Base-by-base conservation (phyloP, 768 basidiomycete species). In the Phlegmacium glaucopus region DNA sequence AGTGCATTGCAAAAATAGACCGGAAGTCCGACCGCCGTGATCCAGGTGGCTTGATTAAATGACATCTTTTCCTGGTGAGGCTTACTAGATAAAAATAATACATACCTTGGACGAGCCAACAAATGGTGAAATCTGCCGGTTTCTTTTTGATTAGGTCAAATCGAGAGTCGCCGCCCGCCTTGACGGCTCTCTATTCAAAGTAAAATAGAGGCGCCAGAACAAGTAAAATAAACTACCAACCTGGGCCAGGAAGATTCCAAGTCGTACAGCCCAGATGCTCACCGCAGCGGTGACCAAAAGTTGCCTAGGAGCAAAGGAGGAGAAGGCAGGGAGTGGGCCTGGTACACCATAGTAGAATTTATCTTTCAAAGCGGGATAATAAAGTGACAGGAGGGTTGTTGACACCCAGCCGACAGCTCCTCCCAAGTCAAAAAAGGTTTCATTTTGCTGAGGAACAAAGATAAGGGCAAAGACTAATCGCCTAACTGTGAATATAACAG, bases 341-440 rank as follows among this genome's bases (percentile, higher is more conserved):
- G 69, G 57, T 8, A 57, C 48, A 4, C 72, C 67, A 25, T 75
- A 62, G 61, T 71, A 69, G 54, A 73, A 77, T 47, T 67, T 78
- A 34, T 72, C 69, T 57, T 72, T 77, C 15, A 87, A 60, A 4
- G 71, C 59, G 1, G 84, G 82, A 51, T 79, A 84, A 56, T 85
- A 87, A 13, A 86, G 63, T 17, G 82, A 85, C 10, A 82, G 51
- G 39, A 76, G 66, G 5, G 80, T 78, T 1, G 82, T 77, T 1
- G 82, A 74, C 11, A 87, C 61, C 69, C 85, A 90, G 3, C 87
- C 87, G 3, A 79, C 39, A 0, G 82, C 72, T 15, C 87, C 87
- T 22, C 77, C 72, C 1, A 88, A 63, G 59, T 90, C 86, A 53
- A 79, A 90, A 57, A 71, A 86, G 52, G 66, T 81, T 40, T 88